Conservation (phyloP, 2,329 filamentous ascomycete species). For the Sphaerulina vaccinii region DNA sequence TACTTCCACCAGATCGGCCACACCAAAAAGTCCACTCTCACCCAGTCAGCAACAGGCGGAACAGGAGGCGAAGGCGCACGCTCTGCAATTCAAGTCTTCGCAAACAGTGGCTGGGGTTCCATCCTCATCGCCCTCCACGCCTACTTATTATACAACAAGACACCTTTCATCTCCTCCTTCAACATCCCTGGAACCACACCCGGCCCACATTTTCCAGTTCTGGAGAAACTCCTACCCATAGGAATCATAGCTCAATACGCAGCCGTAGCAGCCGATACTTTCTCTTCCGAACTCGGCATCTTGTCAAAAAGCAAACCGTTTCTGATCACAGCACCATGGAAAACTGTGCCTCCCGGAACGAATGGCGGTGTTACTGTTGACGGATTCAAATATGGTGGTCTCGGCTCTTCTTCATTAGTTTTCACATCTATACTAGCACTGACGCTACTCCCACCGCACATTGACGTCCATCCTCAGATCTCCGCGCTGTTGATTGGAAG, state of each 20-base stretch:
- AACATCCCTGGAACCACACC: slow-evolving; percentile 22
- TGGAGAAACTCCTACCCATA: slow-evolving; percentile 44
- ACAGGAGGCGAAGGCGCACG: slow-evolving; percentile 77
- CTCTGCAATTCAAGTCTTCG: slow-evolving; percentile 84
- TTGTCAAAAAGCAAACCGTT: slow-evolving; percentile 72
- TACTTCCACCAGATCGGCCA: slow-evolving; percentile 68
- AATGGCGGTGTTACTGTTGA: slow-evolving; percentile 84
- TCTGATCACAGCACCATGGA: slow-evolving; percentile 79
- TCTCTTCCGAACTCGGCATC: slow-evolving; percentile 93
- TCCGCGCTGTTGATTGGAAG: slow-evolving; percentile 58
- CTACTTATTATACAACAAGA: slow-evolving; percentile 39
- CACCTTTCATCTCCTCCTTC: slow-evolving; percentile 36
- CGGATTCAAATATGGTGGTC: slow-evolving; percentile 55
- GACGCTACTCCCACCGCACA: slow-evolving; percentile 20
- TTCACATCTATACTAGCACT: slow-evolving; percentile 58
- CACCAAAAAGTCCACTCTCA: slow-evolving; percentile 77
- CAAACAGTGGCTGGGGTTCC: slow-evolving; percentile 80
- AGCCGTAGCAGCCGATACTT: slow-evolving; percentile 87
- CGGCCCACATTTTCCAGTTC: slow-evolving; percentile 43
- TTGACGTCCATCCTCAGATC: slow-evolving; percentile 17
- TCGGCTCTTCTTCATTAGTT: slow-evolving; percentile 58
- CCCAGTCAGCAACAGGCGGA: slow-evolving; percentile 70
- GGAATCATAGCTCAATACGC: slow-evolving; percentile 67
- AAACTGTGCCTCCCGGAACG: slow-evolving; percentile 81
- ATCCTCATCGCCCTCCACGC: slow-evolving; percentile 57